Evolutionary conservation across 805 yeast species (phyloP).

Genomic region (Pichia gijzeniarum): DNA sequence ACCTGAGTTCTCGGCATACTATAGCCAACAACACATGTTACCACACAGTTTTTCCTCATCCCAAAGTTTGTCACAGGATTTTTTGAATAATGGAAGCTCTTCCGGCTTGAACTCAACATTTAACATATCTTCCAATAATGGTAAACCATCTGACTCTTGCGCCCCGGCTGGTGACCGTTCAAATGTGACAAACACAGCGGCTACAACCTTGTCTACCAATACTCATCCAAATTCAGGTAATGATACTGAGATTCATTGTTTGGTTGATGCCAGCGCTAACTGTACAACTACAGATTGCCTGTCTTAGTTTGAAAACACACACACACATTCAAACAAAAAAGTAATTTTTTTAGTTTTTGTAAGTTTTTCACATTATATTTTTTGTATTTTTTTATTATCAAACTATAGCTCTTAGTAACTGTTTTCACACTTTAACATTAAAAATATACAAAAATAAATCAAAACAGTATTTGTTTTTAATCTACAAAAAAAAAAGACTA

Average conservation of each 20-base stretch:
- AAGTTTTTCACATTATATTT: too few species aligned
- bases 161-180: neutral
- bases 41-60: constrained; percentile 27
- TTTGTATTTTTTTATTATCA: too few species aligned
- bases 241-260: constrained; percentile 33
- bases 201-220: too few species aligned
- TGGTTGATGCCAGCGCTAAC: constrained; percentile 46
- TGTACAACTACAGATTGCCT: constrained; percentile 44
- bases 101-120: neutral
- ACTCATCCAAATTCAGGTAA: neutral
- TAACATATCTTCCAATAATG: neutral
- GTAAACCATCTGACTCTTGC: neutral
- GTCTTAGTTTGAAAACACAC: constrained; percentile 9
- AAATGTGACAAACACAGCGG: neutral
- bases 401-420: too few species aligned
- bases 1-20: constrained; percentile 66
- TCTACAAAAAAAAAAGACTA: neutral
- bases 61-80: constrained; percentile 10
- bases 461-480: too few species aligned
- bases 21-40: constrained; percentile 25
- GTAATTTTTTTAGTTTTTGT: too few species aligned
- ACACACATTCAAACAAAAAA: too few species aligned
- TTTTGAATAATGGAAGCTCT: constrained; percentile 1
- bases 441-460: too few species aligned
- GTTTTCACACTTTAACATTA: too few species aligned